Evolutionary conservation across 768 basidiomycete species (phyloP), one percentile per base, ranked within the genome.

Genomic region (Termitomyces sp.): DNA sequence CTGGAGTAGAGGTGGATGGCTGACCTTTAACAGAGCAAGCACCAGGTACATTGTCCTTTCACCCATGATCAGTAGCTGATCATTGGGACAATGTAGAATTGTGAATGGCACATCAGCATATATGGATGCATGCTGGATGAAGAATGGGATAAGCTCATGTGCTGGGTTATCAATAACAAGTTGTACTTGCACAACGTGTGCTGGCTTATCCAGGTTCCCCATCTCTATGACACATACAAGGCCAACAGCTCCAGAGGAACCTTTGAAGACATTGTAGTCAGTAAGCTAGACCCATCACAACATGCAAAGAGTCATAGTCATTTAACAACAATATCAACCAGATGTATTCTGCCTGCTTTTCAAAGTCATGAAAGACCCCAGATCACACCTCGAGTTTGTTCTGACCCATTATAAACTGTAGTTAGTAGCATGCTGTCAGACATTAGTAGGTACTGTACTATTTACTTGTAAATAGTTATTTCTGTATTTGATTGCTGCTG

Each of bases 101-200:
- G 91, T 61, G 97, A 99, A 76, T 99, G 97, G 93, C 86, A 97
- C 6, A 82, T 98, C 58, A 96, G 93, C 63, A 92, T 99, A 61
- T 99, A 98, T 64, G 97, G 95, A 3, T 84, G 93, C 58, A 81
- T 80, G 2, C 63, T 72, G 12, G 80, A 85, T 58, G 97, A 99
- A 75, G n/a, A n/a, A n/a, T 99, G 97, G 97, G 97, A 98, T 78
- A 98, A 98, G 68, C 78, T 99, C 6, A 96, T 97, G 18, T 89
- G 88, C 78, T 99, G 97, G 97, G 87, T 99, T 58, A 85, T 97
- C 70, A 82, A 91, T 69, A 84, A 98, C 77, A 94, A 96, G 71
- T 78, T 98, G 5, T 91, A 82, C 71, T 98, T 95, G 3, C 95
- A 98, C 73, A 98, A 99, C 68, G 94, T 98, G 41, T 85, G 97